These are phyloP conservation scores for Glomus cerebriforme DNA, from an alignment of 192 early-diverging fungal genomes.

Conservation along the genomic window DNA sequence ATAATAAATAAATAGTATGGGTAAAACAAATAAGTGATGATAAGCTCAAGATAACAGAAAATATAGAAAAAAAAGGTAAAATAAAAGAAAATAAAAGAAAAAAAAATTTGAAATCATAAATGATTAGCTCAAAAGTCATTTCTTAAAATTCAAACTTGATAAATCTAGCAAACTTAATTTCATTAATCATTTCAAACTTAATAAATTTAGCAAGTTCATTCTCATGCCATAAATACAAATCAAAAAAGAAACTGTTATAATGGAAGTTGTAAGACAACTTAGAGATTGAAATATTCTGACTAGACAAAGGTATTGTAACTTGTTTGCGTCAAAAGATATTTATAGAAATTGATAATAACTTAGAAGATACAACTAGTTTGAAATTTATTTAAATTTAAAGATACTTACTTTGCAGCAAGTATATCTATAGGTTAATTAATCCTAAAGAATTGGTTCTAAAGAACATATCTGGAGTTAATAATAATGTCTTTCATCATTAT, in stretches of 20 bases:
- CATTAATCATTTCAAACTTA: conserved; percentile 29
- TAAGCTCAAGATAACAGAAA: too few relatives aligned
- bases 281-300: conserved; percentile 8
- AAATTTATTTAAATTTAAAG: background rate
- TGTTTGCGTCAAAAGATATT: conserved; percentile 6
- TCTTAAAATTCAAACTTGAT: conserved; percentile 28
- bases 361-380: background rate
- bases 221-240: conserved; percentile 24
- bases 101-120: too few relatives aligned
- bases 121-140: background rate
- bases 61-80: too few relatives aligned
- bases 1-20: too few relatives aligned
- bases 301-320: background rate
- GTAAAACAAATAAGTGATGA: too few relatives aligned
- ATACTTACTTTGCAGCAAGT: background rate
- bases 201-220: conserved; percentile 22
- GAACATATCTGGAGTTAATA: background rate
- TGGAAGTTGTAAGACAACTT: conserved; percentile 31
- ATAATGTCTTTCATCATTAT: background rate
- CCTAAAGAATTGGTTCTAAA: too few relatives aligned
- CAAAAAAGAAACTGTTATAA: conserved; percentile 12
- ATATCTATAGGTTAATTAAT: background rate
- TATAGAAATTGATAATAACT: background rate
- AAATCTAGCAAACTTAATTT: too few relatives aligned
- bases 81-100: too few relatives aligned